Percentiles rank a stretch among this genome's conserved stretches.
phyloP scores from a whole-genome alignment of 1,284 basidiomycete species.

The Phaffia rhodozyma region DNA sequence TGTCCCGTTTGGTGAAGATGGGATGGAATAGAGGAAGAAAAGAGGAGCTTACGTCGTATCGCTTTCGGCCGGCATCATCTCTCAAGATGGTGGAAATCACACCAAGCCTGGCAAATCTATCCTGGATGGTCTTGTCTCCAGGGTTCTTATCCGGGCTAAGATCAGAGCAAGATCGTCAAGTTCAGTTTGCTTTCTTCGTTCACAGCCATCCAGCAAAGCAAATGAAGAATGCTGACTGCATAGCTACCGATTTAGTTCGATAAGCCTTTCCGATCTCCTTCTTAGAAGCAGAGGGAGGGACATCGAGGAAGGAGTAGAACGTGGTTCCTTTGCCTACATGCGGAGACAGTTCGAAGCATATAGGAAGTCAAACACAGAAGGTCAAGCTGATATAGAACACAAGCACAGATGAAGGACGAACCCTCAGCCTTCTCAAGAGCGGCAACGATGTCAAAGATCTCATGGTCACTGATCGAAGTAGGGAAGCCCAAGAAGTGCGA shows the following conservation, averaged over 20 bases:
- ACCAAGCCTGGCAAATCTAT: conserved; percentile 74
- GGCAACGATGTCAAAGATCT: conserved; percentile 15
- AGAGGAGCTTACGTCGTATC: conserved; percentile 43
- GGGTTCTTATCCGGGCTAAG: conserved; percentile 88
- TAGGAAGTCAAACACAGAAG: conserved; percentile 18
- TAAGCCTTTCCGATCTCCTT: conserved; percentile 74
- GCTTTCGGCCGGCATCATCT: conserved; percentile 58
- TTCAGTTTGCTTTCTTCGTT: background rate
- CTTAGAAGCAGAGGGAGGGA: conserved; percentile 55
- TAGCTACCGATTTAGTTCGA: conserved; percentile 68
- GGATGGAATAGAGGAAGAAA: background rate
- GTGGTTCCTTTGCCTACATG: conserved; percentile 61
- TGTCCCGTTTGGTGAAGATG: background rate
- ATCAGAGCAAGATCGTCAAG: background rate
- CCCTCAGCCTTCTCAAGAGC: conserved; percentile 16
- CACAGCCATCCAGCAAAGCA: background rate
- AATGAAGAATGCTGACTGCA: conserved; percentile 52
- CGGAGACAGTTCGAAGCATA: background rate
- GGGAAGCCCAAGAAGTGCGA: background rate
- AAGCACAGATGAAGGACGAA: conserved; percentile 2
- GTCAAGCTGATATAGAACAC: background rate
- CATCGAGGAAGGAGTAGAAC: conserved; percentile 76
- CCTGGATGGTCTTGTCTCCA: conserved; percentile 62
- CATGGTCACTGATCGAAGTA: conserved; percentile 3
- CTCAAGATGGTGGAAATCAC: conserved; percentile 72